Evolutionary conservation across 257 asterid species (phyloP), one percentile per base, ranked within the genome.

Genomic region (Solanum clarkiae): DNA sequence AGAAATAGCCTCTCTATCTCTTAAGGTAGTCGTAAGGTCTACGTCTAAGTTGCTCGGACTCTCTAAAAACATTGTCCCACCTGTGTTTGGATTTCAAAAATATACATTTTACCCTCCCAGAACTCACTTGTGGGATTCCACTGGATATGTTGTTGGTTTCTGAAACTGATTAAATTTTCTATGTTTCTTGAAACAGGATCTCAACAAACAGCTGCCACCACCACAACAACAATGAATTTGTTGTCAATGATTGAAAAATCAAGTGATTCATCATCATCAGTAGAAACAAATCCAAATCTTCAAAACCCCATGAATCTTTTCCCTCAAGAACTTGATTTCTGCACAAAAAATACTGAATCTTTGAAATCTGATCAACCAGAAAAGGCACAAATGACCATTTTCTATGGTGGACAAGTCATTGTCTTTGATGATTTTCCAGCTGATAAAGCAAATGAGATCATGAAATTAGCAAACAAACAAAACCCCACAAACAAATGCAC

Each of bases 201-300:
- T n/a, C 79, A 63, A 75, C 42, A 82, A 63, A 59, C 79, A 18
- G 14, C 16, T n/a, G 12, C 79, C n/a, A 32, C 45, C 47, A 66
- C 74, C 1, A 66, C 51, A 15, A 55, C 86, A n/a, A 81, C 88
- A 1, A 86, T 57, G 88, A 80, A 93, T 90, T 85, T 93, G 80
- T 59, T 93, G 14, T 91, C 97, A 72, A 88, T 45, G 87, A 84
- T 88, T 70, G 94, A 90, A 72, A 93, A 90, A 85, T 86, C 89
- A 13, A 49, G 83, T 59, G 69, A 42, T 74, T 51, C 79, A 9
- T 70, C 79, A 2, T 69, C 29, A 0, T 17, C 89, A 18, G 85
- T 29, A 12, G 65, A 77, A 5, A 77, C 40, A 26, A 77, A 15
- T 26, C 13, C 10, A 26, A 77, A 15, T 26, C 13, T 6, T 26